Base-by-base conservation (phyloP, 306 rosid genomes). In the Cucurbita pepo region DNA sequence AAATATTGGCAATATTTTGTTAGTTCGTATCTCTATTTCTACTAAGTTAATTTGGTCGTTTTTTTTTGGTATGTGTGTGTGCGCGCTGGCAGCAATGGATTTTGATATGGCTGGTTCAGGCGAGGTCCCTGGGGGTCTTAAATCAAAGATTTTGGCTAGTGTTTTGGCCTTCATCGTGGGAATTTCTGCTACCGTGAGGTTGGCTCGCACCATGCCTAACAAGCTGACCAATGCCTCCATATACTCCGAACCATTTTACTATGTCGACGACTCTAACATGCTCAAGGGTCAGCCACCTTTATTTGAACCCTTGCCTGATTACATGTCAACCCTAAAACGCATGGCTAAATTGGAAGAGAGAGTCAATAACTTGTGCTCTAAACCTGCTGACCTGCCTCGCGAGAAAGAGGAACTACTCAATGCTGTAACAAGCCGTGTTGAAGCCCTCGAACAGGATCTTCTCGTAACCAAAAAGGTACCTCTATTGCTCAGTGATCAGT, bases 281-380 rank as follows among this genome's bases (percentile, higher is more conserved):
- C 61, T 63, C 14, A 81, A 78, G 41, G 70, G 51, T 6, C 41
- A 47, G 51, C 51, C 70, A 40, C 50, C 50, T 62, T 21, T 44
- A 44, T 65, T n/a, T 9, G 36, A 79, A 47, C 67, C 69, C 3
- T 74, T 81, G 64, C 80, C 87, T 48, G 92, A 86, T 76, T 81
- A 79, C 82, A 75, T 76, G 78, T 67, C 90, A 55, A 87, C 85
- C 77, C 79, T 91, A 85, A 88, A 89, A 78, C 96, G 96, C 79
- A 91, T 94, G 88, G 84, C 87, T 72, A 97, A 88, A 73, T 78
- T 94, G 83, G 99, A 94, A 83, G 84, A 80, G 77, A 86, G 80
- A 77, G 80, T 84, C 79, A 18, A 37, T 9, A 51, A 5, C 74
- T 65, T 89, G 59, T 88, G 82, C 67, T 57, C 40, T 78, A 82